Evolutionary conservation across 179 eudicot species (phyloP).

Genomic region (Corrigiola litoralis): DNA sequence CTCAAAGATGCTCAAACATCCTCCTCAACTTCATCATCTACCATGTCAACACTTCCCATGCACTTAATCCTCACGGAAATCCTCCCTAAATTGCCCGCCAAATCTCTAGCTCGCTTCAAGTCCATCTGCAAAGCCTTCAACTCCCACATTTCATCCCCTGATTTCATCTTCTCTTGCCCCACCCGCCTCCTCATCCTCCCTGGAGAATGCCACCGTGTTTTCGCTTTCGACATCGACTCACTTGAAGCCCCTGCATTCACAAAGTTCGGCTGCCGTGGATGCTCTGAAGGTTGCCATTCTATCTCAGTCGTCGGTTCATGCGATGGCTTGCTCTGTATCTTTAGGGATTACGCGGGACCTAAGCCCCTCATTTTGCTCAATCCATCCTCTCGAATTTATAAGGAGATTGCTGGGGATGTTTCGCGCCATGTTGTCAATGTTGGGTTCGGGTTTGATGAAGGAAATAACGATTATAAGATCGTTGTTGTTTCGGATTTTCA

Average conservation of each 20-base stretch:
- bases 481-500: not conserved
- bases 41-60: not conserved
- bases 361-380: not conserved
- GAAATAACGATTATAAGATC: constrained; percentile 9
- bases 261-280: not conserved
- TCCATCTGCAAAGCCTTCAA: not conserved
- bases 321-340: not conserved
- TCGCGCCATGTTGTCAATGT: not conserved
- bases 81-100: not conserved
- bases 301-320: not conserved
- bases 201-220: not conserved
- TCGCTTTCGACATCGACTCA: not conserved
- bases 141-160: not conserved
- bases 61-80: not conserved
- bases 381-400: not conserved
- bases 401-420: too few species aligned
- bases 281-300: not conserved
- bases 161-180: not conserved
- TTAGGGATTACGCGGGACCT: not conserved
- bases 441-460: constrained; percentile 15
- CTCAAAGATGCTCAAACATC: too few species aligned
- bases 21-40: too few species aligned
- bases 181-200: not conserved
- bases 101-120: constrained; percentile 7
- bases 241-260: not conserved